phyloP scores from a whole-genome alignment of 1,284 basidiomycete species.

The Trametes versicolor region DNA sequence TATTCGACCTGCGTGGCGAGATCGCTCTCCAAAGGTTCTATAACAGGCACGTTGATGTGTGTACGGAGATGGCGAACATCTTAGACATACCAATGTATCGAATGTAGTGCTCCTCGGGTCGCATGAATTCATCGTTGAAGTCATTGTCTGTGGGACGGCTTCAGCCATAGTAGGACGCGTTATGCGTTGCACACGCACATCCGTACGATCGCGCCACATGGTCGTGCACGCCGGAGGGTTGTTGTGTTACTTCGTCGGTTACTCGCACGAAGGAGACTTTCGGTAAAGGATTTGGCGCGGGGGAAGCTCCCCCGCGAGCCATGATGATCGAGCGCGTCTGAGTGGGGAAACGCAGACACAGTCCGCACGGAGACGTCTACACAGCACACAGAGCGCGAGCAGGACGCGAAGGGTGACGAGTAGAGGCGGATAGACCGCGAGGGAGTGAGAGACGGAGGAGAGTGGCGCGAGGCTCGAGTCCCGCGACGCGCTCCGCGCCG shows the following conservation, averaged over 20 bases:
- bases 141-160: slow-evolving; percentile 72
- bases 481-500: slow-evolving; percentile 24
- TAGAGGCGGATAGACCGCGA: not conserved
- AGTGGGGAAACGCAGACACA: not conserved
- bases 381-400: not conserved
- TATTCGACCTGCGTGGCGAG: slow-evolving; percentile 96
- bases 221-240: slow-evolving; percentile 50
- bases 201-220: slow-evolving; percentile 45
- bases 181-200: slow-evolving; percentile 36
- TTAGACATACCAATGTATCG: slow-evolving; percentile 81
- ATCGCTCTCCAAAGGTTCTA: slow-evolving; percentile 94
- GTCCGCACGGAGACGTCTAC: not conserved
- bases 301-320: slow-evolving; percentile 50
- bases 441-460: slow-evolving; percentile 11
- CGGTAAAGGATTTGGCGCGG: slow-evolving; percentile 55
- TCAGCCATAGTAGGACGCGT: slow-evolving; percentile 14
- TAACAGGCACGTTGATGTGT: slow-evolving; percentile 40
- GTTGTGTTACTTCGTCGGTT: slow-evolving; percentile 63
- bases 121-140: slow-evolving; percentile 68
- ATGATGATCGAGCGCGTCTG: slow-evolving; percentile 35
- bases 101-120: slow-evolving; percentile 87
- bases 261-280: slow-evolving; percentile 70
- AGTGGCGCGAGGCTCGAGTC: slow-evolving; percentile 14
- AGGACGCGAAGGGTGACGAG: not conserved
- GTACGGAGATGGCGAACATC: not conserved